phyloP scores from a whole-genome alignment of 73 alveolate genomes.

The Tetrahymena thermophila region DNA sequence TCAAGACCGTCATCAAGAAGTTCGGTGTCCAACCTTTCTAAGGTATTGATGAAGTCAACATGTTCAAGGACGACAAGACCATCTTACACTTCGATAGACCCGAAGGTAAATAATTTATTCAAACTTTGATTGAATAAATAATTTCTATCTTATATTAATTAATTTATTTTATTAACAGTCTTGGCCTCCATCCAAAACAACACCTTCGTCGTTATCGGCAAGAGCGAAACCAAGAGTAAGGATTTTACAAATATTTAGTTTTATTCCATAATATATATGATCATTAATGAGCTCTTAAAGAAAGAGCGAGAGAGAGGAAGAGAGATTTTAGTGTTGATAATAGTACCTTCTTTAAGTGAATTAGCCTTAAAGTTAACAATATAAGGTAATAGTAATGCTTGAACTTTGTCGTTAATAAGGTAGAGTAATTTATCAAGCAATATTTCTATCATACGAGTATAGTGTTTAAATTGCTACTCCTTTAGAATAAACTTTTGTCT shows the following conservation, averaged over 20 bases:
- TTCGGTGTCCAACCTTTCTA: conserved; percentile 70
- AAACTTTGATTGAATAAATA: background rate
- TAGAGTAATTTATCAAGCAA: background rate
- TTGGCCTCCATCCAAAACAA: conserved; percentile 2
- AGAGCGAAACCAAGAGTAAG: conserved; percentile 2
- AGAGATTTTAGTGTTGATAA: background rate
- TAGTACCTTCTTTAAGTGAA: background rate
- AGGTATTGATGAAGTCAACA: conserved; percentile 82
- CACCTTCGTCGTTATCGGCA: conserved; percentile 4
- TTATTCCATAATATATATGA: background rate
- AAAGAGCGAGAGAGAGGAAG: background rate
- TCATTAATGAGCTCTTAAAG: background rate
- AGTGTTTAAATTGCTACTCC: background rate
- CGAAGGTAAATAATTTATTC: conserved; percentile 2
- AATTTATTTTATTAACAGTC: background rate
- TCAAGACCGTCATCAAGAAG: conserved; percentile 78
- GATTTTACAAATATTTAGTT: background rate
- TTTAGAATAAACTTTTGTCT: background rate
- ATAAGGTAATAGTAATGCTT: background rate
- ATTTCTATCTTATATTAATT: background rate
- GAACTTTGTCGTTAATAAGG: background rate
- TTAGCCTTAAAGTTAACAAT: background rate
- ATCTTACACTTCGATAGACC: conserved; percentile 87
- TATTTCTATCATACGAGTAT: background rate
- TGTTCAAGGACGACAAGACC: conserved; percentile 91